Conservation (phyloP, 345 rosid species). For the Ailanthus altissimus region DNA sequence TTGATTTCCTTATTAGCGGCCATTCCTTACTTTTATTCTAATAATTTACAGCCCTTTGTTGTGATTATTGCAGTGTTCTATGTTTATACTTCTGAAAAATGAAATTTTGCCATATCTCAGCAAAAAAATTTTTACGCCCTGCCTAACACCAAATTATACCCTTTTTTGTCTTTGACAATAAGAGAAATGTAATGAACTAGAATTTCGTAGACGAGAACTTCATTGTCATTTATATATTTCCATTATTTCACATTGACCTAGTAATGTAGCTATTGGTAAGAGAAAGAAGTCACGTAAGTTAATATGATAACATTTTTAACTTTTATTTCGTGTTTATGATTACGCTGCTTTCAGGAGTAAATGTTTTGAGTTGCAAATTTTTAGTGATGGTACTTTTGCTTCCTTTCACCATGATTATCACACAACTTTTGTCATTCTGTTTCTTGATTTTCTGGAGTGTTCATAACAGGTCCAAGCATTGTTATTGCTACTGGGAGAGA, state of each 20-base stretch:
- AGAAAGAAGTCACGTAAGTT: background rate
- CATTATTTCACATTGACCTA: background rate
- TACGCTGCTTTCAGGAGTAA: background rate
- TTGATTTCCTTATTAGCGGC: background rate
- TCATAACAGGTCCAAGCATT: conserved; percentile 48
- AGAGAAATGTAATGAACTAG: background rate
- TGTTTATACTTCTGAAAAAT: background rate
- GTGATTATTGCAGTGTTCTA: background rate
- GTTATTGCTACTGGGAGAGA: conserved; percentile 35
- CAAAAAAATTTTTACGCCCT: background rate
- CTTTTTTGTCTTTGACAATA: background rate
- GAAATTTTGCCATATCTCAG: background rate
- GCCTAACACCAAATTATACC: background rate
- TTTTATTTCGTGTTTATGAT: background rate
- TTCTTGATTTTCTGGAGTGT: conserved; percentile 15
- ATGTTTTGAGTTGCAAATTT: background rate
- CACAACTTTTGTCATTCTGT: background rate
- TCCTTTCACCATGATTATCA: background rate
- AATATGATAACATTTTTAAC: background rate
- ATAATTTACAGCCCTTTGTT: background rate
- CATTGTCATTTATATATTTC: background rate
- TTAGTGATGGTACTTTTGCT: background rate
- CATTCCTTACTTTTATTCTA: background rate
- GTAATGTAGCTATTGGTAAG: background rate
- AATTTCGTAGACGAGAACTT: no score